These are phyloP conservation scores for Chenopodium formosanum DNA, from an alignment of 148 eudicot species.

Conservation along the genomic window DNA sequence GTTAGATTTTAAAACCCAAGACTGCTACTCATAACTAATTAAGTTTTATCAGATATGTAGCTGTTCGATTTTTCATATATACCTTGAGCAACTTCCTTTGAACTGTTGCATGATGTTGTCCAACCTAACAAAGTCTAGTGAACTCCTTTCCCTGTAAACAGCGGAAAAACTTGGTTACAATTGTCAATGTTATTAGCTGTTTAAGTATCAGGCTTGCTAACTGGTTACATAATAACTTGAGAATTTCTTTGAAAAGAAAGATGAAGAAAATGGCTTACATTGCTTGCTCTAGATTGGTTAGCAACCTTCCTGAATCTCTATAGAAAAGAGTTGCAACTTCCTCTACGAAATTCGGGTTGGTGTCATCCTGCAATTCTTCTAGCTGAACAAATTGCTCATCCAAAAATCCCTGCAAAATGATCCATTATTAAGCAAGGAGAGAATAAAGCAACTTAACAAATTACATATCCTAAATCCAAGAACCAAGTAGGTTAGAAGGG, in stretches of 20 bases:
- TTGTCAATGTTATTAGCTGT: neutral
- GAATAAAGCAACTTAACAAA: neutral
- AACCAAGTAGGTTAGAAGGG: neutral
- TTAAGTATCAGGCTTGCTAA: neutral
- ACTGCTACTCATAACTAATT: neutral
- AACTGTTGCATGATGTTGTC: conserved; percentile 87
- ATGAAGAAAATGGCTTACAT: conserved; percentile 44
- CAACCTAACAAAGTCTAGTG: conserved; percentile 69
- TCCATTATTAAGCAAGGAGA: conserved; percentile 11
- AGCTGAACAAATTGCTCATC: conserved; percentile 90
- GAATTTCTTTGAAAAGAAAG: neutral
- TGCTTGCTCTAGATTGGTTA: conserved; percentile 75
- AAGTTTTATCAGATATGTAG: neutral
- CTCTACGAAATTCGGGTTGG: conserved; percentile 88
- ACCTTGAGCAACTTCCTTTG: conserved; percentile 93
- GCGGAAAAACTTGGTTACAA: conserved; percentile 5
- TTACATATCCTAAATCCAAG: neutral
- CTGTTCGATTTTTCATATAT: neutral
- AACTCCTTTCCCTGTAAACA: conserved; percentile 59
- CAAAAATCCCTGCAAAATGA: conserved; percentile 59
- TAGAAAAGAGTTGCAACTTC: conserved; percentile 83
- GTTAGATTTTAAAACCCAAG: conserved; percentile 6
- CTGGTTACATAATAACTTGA: neutral
- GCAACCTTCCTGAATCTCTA: conserved; percentile 72
- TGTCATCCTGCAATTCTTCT: conserved; percentile 93